phyloP scores from a whole-genome alignment of 2,329 filamentous ascomycete species.

The Sclerotinia sclerotiorum region DNA sequence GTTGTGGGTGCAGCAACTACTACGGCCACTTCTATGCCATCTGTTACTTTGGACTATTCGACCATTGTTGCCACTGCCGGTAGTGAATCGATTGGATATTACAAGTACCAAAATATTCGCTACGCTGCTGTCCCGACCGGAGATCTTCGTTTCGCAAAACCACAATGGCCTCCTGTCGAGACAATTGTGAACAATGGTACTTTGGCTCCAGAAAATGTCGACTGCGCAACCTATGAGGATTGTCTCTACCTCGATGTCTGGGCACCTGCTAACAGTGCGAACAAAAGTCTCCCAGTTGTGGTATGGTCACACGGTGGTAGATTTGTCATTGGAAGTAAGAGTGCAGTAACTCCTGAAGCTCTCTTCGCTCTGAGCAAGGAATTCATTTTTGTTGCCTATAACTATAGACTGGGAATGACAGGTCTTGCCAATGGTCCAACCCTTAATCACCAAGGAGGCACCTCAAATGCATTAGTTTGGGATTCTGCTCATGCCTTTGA shows the following conservation, averaged over 20 bases:
- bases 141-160: slow-evolving; percentile 41
- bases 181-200: slow-evolving; percentile 40
- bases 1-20: background rate
- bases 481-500: slow-evolving; percentile 49
- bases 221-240: slow-evolving; percentile 40
- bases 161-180: slow-evolving; percentile 41
- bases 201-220: slow-evolving; percentile 40
- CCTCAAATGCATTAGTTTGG: slow-evolving; percentile 35
- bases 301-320: slow-evolving; percentile 41
- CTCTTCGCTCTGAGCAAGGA: slow-evolving; percentile 40
- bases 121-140: slow-evolving; percentile 42
- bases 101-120: slow-evolving; percentile 41
- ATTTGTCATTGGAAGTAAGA: slow-evolving; percentile 35
- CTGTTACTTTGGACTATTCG: slow-evolving; percentile 27
- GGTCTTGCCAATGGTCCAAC: slow-evolving; percentile 38
- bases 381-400: slow-evolving; percentile 41
- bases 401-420: slow-evolving; percentile 41
- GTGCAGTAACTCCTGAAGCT: slow-evolving; percentile 40
- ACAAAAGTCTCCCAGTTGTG: slow-evolving; percentile 38
- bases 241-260: slow-evolving; percentile 37
- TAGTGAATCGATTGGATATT: slow-evolving; percentile 25
- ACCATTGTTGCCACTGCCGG: slow-evolving; percentile 24
- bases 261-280: slow-evolving; percentile 35
- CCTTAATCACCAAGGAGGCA: slow-evolving; percentile 38
- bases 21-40: background rate